Percentiles rank a stretch among this genome's conserved stretches.
Conservation (phyloP, 306 rosid species). For the Cyclanthera cordifolia region DNA sequence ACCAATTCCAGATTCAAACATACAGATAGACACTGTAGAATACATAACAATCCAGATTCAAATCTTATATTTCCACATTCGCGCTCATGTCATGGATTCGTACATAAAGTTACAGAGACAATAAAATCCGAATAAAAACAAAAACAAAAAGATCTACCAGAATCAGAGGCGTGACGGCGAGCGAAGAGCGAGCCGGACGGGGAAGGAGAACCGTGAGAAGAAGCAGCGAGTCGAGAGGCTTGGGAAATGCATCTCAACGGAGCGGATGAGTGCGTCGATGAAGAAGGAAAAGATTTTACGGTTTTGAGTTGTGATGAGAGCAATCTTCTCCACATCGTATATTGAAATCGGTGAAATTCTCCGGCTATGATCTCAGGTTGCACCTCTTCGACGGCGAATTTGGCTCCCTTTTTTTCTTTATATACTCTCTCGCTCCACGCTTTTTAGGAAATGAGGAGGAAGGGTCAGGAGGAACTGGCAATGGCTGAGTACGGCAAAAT, state of each 20-base stretch:
- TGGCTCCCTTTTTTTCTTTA: not conserved
- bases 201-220: too few relatives aligned
- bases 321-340: constrained; percentile 60
- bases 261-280: constrained; percentile 18
- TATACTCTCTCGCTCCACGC: not conserved
- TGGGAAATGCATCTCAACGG: constrained; percentile 36
- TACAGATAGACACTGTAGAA: not conserved
- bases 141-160: constrained; percentile 30
- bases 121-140: not conserved
- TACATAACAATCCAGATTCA: too few relatives aligned
- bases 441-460: not conserved
- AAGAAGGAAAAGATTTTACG: constrained; percentile 29
- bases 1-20: not conserved
- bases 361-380: constrained; percentile 9
- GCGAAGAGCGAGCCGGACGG: constrained; percentile 13
- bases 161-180: constrained; percentile 34
- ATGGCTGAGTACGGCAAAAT: not conserved
- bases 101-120: too few relatives aligned
- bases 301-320: constrained; percentile 51
- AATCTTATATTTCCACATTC: too few relatives aligned
- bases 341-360: not conserved
- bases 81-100: too few relatives aligned
- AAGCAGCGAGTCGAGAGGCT: constrained; percentile 21
- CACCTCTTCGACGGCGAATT: constrained; percentile 4
- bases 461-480: not conserved